Evolutionary conservation across 1,139 yeast species (phyloP).

Genomic region (Yamadazyma atlantica): DNA sequence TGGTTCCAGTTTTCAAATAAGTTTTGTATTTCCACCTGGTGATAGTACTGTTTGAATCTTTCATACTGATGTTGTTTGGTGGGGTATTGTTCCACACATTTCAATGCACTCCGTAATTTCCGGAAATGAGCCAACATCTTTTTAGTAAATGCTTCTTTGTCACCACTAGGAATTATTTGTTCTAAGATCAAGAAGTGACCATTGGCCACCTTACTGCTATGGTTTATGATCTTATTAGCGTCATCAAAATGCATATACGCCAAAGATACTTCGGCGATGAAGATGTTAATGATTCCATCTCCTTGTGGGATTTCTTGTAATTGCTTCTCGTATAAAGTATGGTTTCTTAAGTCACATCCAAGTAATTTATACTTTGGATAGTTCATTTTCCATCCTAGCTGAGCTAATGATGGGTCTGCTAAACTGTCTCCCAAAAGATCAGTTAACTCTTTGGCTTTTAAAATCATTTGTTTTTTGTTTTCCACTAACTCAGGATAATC

Average conservation of each 20-base stretch:
- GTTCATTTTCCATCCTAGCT: slow-evolving; percentile 32
- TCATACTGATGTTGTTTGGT: slow-evolving; percentile 45
- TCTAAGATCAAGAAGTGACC: slow-evolving; percentile 70
- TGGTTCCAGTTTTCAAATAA: slow-evolving; percentile 58
- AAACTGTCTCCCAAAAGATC: slow-evolving; percentile 40
- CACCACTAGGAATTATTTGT: slow-evolving; percentile 68
- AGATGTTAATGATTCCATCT: slow-evolving; percentile 40
- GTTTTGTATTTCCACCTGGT: slow-evolving; percentile 51
- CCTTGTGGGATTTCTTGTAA: slow-evolving; percentile 25
- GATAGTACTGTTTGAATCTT: slow-evolving; percentile 50
- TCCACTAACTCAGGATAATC: slow-evolving; percentile 71
- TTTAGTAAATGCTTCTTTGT: slow-evolving; percentile 64
- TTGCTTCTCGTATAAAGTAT: slow-evolving; percentile 37
- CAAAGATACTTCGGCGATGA: slow-evolving; percentile 79
- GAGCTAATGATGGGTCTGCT: slow-evolving; percentile 3
- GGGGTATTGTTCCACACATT: slow-evolving; percentile 64
- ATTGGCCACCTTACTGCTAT: slow-evolving; percentile 46
- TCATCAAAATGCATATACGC: slow-evolving; percentile 73
- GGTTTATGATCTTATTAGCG: slow-evolving; percentile 64
- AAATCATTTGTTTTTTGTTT: slow-evolving; percentile 54
- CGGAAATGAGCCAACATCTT: slow-evolving; percentile 75
- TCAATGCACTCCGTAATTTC: slow-evolving; percentile 67
- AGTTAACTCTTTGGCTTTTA: slow-evolving; percentile 45
- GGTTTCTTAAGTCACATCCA: slow-evolving; percentile 71
- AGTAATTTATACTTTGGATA: slow-evolving; percentile 55